Evolutionary conservation across 768 basidiomycete genomes (phyloP).

Genomic region (Tubosaeta brunneosetosa): DNA sequence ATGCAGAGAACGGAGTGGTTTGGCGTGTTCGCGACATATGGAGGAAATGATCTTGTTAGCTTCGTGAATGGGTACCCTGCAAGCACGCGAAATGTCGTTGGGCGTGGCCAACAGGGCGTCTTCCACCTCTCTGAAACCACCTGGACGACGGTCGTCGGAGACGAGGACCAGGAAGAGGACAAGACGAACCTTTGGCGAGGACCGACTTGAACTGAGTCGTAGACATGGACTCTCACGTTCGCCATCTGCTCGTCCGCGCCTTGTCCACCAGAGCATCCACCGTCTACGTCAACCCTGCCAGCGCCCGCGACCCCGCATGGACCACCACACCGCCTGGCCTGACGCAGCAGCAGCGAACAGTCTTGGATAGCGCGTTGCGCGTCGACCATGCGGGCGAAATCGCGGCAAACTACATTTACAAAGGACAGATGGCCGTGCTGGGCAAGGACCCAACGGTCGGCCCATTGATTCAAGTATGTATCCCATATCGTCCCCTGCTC

Average conservation of each 20-base stretch:
- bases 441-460: slow-evolving; percentile 52
- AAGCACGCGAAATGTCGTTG: slow-evolving; percentile 52
- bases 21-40: slow-evolving; percentile 43
- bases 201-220: slow-evolving; percentile 26
- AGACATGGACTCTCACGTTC: slow-evolving; percentile 12
- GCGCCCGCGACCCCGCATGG: slow-evolving; percentile 36
- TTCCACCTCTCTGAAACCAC: slow-evolving; percentile 41
- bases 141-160: slow-evolving; percentile 29
- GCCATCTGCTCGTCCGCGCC: slow-evolving; percentile 14
- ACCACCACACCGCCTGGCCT: slow-evolving; percentile 55
- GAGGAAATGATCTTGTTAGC: slow-evolving; percentile 46
- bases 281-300: slow-evolving; percentile 42
- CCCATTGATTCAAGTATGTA: slow-evolving; percentile 69
- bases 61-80: slow-evolving; percentile 47
- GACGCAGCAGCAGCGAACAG: slow-evolving; percentile 42
- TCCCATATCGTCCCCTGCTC: not conserved
- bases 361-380: slow-evolving; percentile 66
- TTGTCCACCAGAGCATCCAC: slow-evolving; percentile 39
- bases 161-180: not conserved
- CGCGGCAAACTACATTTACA: slow-evolving; percentile 94
- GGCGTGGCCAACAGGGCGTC: slow-evolving; percentile 49
- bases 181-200: slow-evolving; percentile 36
- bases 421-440: slow-evolving; percentile 77
- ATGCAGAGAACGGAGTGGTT: slow-evolving; percentile 39
- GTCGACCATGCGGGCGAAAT: slow-evolving; percentile 96